Conservation (phyloP, 2,329 filamentous ascomycete species). For the Xylaria polymorpha region DNA sequence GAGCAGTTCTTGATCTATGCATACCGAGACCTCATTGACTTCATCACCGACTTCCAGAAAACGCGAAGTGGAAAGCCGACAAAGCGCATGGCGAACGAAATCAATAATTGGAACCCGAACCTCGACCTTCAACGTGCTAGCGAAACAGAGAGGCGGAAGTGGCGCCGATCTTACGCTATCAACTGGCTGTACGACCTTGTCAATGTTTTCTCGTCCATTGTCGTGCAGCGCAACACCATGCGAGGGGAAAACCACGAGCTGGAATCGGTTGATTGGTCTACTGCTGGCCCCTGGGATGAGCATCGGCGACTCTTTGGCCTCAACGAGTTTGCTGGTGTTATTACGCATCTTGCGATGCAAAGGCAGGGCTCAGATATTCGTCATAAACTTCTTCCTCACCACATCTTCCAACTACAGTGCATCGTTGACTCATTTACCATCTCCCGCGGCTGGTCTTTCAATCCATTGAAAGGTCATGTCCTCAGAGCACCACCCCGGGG, state of each 20-base stretch:
- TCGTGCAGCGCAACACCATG: constrained; percentile 53
- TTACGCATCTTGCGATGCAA: constrained; percentile 60
- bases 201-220: constrained; percentile 57
- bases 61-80: constrained; percentile 60
- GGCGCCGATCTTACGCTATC: constrained; percentile 62
- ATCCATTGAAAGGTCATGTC: constrained; percentile 51
- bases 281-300: constrained; percentile 52
- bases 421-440: constrained; percentile 61
- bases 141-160: constrained; percentile 55
- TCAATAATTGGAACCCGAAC: constrained; percentile 56
- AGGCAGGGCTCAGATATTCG: constrained; percentile 54
- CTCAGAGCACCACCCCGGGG: constrained; percentile 50
- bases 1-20: constrained; percentile 58
- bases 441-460: constrained; percentile 58
- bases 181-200: constrained; percentile 65
- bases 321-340: constrained; percentile 57
- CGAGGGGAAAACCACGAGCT: constrained; percentile 51
- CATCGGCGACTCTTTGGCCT: constrained; percentile 57
- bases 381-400: constrained; percentile 57
- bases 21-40: constrained; percentile 58
- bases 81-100: constrained; percentile 55
- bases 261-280: constrained; percentile 57
- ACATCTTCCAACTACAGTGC: constrained; percentile 63
- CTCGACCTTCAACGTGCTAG: constrained; percentile 54
- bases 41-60: constrained; percentile 59